phyloP scores from a whole-genome alignment of 495 filamentous ascomycete species.

The Penicillium cinerascens region DNA sequence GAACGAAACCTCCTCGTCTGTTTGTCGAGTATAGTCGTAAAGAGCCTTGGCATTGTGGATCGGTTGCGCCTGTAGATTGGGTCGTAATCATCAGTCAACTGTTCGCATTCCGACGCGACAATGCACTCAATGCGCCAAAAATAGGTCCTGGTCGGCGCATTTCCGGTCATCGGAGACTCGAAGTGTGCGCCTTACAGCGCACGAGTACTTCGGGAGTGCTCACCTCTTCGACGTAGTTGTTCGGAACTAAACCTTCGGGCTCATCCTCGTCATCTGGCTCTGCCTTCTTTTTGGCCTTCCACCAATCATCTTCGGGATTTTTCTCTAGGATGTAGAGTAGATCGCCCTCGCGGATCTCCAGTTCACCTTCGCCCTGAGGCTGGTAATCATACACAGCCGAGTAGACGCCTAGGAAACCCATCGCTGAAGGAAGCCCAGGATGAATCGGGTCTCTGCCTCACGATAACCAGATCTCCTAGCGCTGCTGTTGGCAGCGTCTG shows the following conservation, averaged over 20 bases:
- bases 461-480: slow-evolving; percentile 2
- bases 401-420: slow-evolving; percentile 88
- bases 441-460: not conserved
- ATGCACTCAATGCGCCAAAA: not conserved
- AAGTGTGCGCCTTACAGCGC: not conserved
- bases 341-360: slow-evolving; percentile 85
- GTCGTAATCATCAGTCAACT: slow-evolving; percentile 18
- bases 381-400: slow-evolving; percentile 90
- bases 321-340: slow-evolving; percentile 90
- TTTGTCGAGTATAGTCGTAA: slow-evolving; percentile 95
- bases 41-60: slow-evolving; percentile 73
- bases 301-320: slow-evolving; percentile 89
- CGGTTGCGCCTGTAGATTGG: slow-evolving; percentile 59
- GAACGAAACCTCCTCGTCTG: slow-evolving; percentile 96
- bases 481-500: slow-evolving; percentile 24
- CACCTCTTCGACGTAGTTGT: slow-evolving; percentile 97
- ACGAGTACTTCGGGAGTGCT: slow-evolving; percentile 28
- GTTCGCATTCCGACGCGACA: not conserved
- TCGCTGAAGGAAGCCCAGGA: slow-evolving; percentile 24
- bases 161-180: not conserved
- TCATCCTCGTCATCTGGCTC: slow-evolving; percentile 89
- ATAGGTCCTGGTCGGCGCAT: not conserved
- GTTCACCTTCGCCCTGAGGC: slow-evolving; percentile 84
- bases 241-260: slow-evolving; percentile 87
- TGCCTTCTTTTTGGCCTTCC: slow-evolving; percentile 97